Evolutionary conservation across 2,329 filamentous ascomycete species (phyloP).

Genomic region (Arthrinium puccinioides): DNA sequence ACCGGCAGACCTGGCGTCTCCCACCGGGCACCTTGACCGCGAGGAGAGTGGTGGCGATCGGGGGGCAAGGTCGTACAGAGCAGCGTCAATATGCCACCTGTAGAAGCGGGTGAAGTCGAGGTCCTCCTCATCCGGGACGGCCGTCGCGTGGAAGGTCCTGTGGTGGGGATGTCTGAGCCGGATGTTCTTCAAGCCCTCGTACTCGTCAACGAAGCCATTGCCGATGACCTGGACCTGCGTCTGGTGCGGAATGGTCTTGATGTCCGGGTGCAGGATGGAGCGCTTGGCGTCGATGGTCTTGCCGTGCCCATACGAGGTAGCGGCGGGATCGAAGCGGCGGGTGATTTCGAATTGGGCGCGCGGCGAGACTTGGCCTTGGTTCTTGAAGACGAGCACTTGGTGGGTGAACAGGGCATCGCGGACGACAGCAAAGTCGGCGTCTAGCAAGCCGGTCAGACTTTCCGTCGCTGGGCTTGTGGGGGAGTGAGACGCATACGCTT

Average conservation of each 20-base stretch:
- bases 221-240: slow-evolving; percentile 77
- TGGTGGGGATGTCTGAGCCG: slow-evolving; percentile 70
- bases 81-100: slow-evolving; percentile 76
- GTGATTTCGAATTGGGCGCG: slow-evolving; percentile 70
- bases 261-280: slow-evolving; percentile 66
- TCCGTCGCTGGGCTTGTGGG: background rate
- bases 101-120: slow-evolving; percentile 53
- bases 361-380: slow-evolving; percentile 56
- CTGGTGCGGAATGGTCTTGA: slow-evolving; percentile 75
- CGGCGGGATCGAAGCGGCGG: slow-evolving; percentile 61
- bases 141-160: slow-evolving; percentile 63
- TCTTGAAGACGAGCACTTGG: slow-evolving; percentile 65
- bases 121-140: slow-evolving; percentile 48
- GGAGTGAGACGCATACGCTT: slow-evolving; percentile 20
- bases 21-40: slow-evolving; percentile 69
- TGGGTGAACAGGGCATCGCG: slow-evolving; percentile 59
- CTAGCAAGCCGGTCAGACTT: slow-evolving; percentile 26
- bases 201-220: slow-evolving; percentile 61
- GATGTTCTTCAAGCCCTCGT: slow-evolving; percentile 64
- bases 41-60: slow-evolving; percentile 64
- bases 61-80: slow-evolving; percentile 68
- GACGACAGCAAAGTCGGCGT: slow-evolving; percentile 58
- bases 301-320: slow-evolving; percentile 65
- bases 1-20: slow-evolving; percentile 58
- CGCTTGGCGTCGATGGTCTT: slow-evolving; percentile 61